Percentiles rank a stretch among this genome's conserved stretches.
Conservation (phyloP, 2,329 filamentous ascomycete species). For the Neofusicoccum laricinum region DNA sequence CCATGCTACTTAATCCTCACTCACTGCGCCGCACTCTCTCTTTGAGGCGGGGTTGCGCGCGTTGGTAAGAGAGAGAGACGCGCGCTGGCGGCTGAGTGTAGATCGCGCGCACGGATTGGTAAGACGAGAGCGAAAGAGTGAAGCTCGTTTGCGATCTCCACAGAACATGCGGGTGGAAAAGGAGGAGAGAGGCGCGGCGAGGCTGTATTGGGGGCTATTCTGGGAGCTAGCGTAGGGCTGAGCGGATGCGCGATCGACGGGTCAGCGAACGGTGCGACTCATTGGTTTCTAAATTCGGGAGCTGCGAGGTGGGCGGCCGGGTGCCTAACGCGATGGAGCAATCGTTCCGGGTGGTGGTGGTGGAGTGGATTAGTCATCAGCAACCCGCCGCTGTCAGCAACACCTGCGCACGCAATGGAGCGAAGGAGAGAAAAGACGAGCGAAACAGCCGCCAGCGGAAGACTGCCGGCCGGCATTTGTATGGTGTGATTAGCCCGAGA, state of each 20-base stretch:
- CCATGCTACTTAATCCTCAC: slow-evolving; percentile 11
- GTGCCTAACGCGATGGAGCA: slow-evolving; percentile 7
- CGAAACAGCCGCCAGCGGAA: neutral
- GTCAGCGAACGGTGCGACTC: neutral
- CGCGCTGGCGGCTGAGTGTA: neutral
- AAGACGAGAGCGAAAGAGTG: neutral
- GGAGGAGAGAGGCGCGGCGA: neutral
- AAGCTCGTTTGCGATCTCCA: neutral
- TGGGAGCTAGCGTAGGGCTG: slow-evolving; percentile 9
- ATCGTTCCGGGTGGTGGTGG: neutral
- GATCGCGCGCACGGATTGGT: neutral
- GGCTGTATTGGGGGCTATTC: neutral
- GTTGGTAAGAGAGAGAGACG: neutral
- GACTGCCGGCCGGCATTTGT: neutral
- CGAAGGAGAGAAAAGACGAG: neutral
- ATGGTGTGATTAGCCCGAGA: neutral
- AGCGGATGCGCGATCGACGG: neutral
- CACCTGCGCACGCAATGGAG: neutral
- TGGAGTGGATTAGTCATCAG: neutral
- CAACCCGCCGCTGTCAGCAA: neutral
- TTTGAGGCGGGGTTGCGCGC: neutral
- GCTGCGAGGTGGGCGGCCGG: neutral
- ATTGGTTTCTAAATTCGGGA: slow-evolving; percentile 7
- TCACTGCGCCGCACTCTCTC: neutral
- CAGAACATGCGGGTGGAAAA: neutral